Evolutionary conservation across 2,329 filamentous ascomycete genomes (phyloP).

Genomic region (Albifimbria verrucaria): DNA sequence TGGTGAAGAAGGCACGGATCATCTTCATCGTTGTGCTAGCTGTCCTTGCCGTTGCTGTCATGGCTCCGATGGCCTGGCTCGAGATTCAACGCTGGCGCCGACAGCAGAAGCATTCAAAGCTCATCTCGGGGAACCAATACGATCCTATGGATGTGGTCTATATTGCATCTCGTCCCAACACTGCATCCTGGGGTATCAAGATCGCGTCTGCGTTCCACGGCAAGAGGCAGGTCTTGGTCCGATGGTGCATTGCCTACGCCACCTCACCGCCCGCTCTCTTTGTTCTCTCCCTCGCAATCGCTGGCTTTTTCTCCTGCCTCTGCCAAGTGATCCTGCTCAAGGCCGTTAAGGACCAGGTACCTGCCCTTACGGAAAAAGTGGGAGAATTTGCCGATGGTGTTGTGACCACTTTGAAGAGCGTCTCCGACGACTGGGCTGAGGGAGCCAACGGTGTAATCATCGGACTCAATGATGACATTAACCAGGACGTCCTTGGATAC

Average conservation of each 20-base stretch:
- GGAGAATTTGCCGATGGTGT: conserved; percentile 77
- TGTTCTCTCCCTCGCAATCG: conserved; percentile 75
- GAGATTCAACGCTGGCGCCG: conserved; percentile 75
- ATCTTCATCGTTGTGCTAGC: conserved; percentile 74
- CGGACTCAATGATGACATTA: conserved; percentile 72
- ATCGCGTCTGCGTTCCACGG: conserved; percentile 62
- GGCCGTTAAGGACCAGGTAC: conserved; percentile 70
- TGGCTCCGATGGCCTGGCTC: conserved; percentile 74
- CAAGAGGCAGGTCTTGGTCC: conserved; percentile 66
- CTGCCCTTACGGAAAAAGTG: conserved; percentile 70
- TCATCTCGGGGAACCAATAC: conserved; percentile 63
- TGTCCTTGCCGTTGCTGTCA: conserved; percentile 67
- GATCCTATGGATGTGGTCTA: conserved; percentile 89
- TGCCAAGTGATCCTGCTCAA: conserved; percentile 79
- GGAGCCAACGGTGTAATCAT: conserved; percentile 72
- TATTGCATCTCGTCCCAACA: conserved; percentile 77
- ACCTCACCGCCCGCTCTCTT: conserved; percentile 84
- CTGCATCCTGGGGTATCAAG: conserved; percentile 69
- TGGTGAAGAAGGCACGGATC: conserved; percentile 66
- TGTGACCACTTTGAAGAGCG: conserved; percentile 66
- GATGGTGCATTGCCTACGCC: conserved; percentile 85
- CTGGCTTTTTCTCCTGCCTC: conserved; percentile 77
- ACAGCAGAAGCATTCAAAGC: conserved; percentile 65
- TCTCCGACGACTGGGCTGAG: conserved; percentile 72
- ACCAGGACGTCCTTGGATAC: conserved; percentile 81